Evolutionary conservation across 495 filamentous ascomycete species (phyloP).

Genomic region (Xylaria palmicola): DNA sequence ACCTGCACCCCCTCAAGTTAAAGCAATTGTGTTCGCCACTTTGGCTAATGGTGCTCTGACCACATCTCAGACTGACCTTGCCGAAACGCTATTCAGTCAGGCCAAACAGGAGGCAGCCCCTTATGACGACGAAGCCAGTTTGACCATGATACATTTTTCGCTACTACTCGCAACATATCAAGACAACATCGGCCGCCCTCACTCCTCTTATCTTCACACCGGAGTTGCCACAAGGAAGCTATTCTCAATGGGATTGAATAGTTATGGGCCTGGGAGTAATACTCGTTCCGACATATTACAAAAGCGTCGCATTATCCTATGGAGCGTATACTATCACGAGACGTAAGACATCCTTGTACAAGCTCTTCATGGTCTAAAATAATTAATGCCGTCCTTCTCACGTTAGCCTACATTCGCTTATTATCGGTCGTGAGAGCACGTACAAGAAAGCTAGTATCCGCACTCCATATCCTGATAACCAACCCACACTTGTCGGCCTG

Average conservation of each 20-base stretch:
- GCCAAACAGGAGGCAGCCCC: constrained; percentile 37
- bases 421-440: constrained; percentile 40
- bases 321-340: constrained; percentile 45
- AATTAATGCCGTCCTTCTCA: background rate
- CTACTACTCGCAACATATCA: constrained; percentile 46
- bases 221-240: constrained; percentile 43
- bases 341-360: constrained; percentile 26
- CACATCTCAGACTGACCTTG: background rate
- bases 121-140: constrained; percentile 45
- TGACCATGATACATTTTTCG: constrained; percentile 44
- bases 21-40: background rate
- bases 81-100: constrained; percentile 39
- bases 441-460: constrained; percentile 37
- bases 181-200: constrained; percentile 44
- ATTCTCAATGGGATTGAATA: constrained; percentile 44
- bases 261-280: constrained; percentile 34
- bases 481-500: constrained; percentile 37
- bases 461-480: constrained; percentile 32
- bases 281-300: constrained; percentile 32
- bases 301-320: constrained; percentile 42
- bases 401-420: constrained; percentile 45
- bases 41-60: background rate
- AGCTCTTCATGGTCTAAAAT: background rate
- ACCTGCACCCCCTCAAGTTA: background rate
- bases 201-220: constrained; percentile 42